Evolutionary conservation across 441 rosid genomes (phyloP).

Genomic region (Jatropha podagrica): DNA sequence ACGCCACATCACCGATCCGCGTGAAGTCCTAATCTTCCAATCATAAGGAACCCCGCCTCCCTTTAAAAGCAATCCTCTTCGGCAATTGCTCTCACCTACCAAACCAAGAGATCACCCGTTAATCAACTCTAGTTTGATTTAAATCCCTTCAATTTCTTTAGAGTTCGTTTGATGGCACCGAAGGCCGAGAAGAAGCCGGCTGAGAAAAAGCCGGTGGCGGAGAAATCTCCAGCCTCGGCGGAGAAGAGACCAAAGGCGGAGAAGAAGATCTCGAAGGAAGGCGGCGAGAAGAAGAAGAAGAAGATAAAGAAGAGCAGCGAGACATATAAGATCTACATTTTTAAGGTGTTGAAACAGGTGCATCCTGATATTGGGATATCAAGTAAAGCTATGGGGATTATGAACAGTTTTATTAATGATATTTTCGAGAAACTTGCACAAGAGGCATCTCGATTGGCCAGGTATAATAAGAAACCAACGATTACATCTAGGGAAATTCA

Average conservation of each 20-base stretch:
- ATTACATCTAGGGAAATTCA: slow-evolving; percentile 24
- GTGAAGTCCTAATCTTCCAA: not conserved
- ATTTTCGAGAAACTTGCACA: slow-evolving; percentile 25
- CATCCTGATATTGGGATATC: slow-evolving; percentile 29
- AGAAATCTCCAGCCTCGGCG: not conserved
- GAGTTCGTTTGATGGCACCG: not conserved
- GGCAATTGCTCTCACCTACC: fast-evolving
- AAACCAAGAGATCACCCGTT: not conserved
- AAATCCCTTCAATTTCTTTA: not conserved
- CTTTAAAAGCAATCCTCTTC: not conserved
- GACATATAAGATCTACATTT: slow-evolving; percentile 27
- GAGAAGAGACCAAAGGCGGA: not conserved
- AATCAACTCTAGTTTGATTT: not conserved
- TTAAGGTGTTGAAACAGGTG: slow-evolving; percentile 24
- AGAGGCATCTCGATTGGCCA: slow-evolving; percentile 18
- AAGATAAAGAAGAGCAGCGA: slow-evolving; percentile 25
- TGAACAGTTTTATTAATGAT: slow-evolving; percentile 21
- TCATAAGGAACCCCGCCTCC: not conserved
- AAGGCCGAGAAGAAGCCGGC: not conserved
- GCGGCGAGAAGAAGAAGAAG: slow-evolving; percentile 22
- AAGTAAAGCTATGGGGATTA: slow-evolving; percentile 25
- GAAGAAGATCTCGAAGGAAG: not conserved
- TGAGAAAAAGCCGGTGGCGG: not conserved
- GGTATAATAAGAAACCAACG: slow-evolving; percentile 23
- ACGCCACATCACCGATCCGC: not conserved